These are phyloP conservation scores for Flueggea neowawraea DNA, from an alignment of 441 rosid genomes.

Conservation along the genomic window DNA sequence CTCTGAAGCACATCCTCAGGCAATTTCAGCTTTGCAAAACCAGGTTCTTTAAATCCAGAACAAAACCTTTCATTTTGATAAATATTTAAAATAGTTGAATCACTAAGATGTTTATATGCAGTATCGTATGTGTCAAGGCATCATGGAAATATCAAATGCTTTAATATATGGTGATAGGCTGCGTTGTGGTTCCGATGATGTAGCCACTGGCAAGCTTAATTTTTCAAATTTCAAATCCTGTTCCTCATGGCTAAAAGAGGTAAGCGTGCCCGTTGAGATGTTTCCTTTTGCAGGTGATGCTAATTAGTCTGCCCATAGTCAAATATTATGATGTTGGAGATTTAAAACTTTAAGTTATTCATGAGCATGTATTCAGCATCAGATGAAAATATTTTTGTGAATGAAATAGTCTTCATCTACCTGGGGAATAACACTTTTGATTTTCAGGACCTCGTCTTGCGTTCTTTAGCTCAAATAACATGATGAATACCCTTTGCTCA, in stretches of 20 bases:
- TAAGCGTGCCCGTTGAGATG: constrained; percentile 16
- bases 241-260: constrained; percentile 77
- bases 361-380: too few relatives aligned
- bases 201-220: constrained; percentile 70
- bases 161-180: constrained; percentile 91
- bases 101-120: constrained; percentile 32
- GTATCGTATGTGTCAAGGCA: constrained; percentile 97
- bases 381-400: too few relatives aligned
- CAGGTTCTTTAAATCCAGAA: constrained; percentile 53
- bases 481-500: too few relatives aligned
- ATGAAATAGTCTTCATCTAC: too few relatives aligned
- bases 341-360: too few relatives aligned
- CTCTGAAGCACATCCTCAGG: constrained; percentile 98
- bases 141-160: constrained; percentile 93
- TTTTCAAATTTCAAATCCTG: constrained; percentile 38
- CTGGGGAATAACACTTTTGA: too few relatives aligned
- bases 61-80: constrained; percentile 7
- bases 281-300: too few relatives aligned
- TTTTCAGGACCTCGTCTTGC: too few relatives aligned
- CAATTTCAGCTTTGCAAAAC: constrained; percentile 94
- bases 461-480: too few relatives aligned
- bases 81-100: constrained; percentile 17
- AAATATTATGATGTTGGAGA: too few relatives aligned
- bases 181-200: constrained; percentile 82
- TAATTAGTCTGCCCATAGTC: too few relatives aligned